Percentiles rank a stretch among this genome's conserved stretches.
These are phyloP conservation scores for Neocatenulostroma microsporum DNA, from an alignment of 2,329 filamentous ascomycete genomes.

Conservation along the genomic window DNA sequence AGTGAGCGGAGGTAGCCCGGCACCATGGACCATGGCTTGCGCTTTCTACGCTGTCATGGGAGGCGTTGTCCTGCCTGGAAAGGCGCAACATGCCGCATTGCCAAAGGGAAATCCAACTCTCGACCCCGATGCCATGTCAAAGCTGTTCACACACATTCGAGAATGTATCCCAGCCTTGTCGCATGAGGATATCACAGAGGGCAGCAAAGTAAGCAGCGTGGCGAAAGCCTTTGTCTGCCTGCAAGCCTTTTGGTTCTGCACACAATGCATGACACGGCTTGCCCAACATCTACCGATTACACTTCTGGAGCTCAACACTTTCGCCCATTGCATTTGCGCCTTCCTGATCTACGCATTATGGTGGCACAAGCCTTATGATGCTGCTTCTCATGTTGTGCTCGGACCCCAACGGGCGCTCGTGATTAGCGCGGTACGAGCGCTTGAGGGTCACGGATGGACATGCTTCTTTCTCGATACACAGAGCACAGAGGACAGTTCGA, in stretches of 20 bases:
- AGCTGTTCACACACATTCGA: not conserved
- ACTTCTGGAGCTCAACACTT: conserved; percentile 18
- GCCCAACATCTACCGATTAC: conserved; percentile 12
- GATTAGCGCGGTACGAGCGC: no score
- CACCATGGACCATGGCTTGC: conserved; percentile 14
- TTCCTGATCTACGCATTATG: conserved; percentile 16
- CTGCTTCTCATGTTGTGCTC: no score
- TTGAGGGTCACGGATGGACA: no score
- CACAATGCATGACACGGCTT: conserved; percentile 15
- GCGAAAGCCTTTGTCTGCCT: conserved; percentile 12
- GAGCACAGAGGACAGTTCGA: no score
- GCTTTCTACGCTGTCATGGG: conserved; percentile 17
- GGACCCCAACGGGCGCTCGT: no score
- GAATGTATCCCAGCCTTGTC: conserved; percentile 2
- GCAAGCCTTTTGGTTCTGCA: conserved; percentile 18
- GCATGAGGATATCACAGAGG: conserved; percentile 7
- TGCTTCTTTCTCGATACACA: no score
- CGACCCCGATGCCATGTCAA: not conserved
- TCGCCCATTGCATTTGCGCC: conserved; percentile 17
- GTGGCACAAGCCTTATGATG: conserved; percentile 19
- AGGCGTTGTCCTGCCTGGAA: conserved; percentile 8
- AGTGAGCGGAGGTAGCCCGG: no score
- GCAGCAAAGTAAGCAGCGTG: conserved; percentile 13
- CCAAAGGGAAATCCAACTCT: no score
- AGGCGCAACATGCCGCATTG: not conserved